Evolutionary conservation across 352 stramenopile species (phyloP), one percentile per base, ranked within the genome.

Genomic region (Phytopythium boreale): DNA sequence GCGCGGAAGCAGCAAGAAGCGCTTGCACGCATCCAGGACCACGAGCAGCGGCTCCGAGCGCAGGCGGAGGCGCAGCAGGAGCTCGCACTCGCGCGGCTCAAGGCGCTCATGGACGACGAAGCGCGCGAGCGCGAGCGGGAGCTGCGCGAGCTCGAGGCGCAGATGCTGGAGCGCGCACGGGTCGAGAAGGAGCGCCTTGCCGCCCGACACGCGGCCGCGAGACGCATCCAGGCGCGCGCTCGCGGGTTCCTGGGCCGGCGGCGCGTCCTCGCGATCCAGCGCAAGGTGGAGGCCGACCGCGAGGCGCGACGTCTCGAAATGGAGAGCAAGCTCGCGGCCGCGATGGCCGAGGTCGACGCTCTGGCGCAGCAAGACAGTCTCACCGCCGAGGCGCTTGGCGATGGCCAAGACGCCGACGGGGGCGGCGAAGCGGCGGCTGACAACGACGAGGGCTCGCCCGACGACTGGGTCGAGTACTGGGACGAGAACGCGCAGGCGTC

Each of bases 381-480:
- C n/a, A 29, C 2, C 17, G 67, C 56, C 31, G 61, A 68, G 47
- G 63, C 43, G 31, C 15, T 27, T 26, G 22, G n/a, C 22, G 57
- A 20, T 27, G 64, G 58, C 8, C 58, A 79, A n/a, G 39, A n/a
- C 0, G 5, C 43, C 12, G 60, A 68, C 17, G 61, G 8, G 12
- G 59, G 50, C 2, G 47, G 34, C 9, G 64, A 55, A 27, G 62
- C 29, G 29, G 67, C 69, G 14, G 56, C 2, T n/a, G 61, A 34
- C 4, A 52, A 62, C 0, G 60, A 55, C 1, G 44, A 65, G 14
- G 46, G 55, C 5, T 79, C 63, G 26, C 59, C 72, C 9, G 83
- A 90, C 8, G 84, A 96, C 50, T 97, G 89, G 89, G 84, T 95
- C 63, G 86, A 97, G 63, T 96, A 95, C 68, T 96, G 87, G 89